Percentiles rank a stretch among this genome's conserved stretches.
These are phyloP conservation scores for Trichoderma asperellum DNA, from an alignment of 2,329 filamentous ascomycete genomes.

Conservation along the genomic window DNA sequence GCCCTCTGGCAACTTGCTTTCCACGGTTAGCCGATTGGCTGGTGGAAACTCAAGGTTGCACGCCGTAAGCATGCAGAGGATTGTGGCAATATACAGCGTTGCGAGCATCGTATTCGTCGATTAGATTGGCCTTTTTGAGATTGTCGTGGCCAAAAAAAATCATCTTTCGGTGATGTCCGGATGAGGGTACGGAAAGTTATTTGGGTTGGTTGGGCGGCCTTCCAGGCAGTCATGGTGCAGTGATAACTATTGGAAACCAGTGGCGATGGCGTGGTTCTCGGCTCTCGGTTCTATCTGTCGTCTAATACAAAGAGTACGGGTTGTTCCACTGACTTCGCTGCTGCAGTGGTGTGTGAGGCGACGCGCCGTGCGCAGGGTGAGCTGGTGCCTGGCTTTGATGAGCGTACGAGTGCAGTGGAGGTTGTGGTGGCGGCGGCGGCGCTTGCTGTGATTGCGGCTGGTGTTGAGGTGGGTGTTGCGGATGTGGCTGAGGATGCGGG, in stretches of 20 bases:
- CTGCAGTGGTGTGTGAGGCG: conserved; percentile 24
- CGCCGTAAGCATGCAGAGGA: conserved; percentile 15
- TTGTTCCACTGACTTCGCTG: conserved; percentile 29
- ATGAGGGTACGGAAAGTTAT: background rate
- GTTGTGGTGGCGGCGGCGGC: conserved; percentile 4
- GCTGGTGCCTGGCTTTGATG: conserved; percentile 15
- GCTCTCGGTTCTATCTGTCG: background rate
- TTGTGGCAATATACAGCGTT: background rate
- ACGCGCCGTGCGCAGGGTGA: conserved; percentile 13
- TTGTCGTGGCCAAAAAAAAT: background rate
- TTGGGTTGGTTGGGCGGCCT: background rate
- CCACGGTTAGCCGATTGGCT: conserved; percentile 5
- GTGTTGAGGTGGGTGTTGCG: conserved; percentile 37
- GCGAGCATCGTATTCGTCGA: background rate
- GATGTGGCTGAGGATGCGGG: conserved; percentile 38
- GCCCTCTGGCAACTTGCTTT: background rate
- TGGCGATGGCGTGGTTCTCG: conserved; percentile 1
- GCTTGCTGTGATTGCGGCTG: conserved; percentile 34
- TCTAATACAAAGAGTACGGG: conserved; percentile 17
- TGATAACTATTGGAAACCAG: background rate
- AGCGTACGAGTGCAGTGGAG: conserved; percentile 13
- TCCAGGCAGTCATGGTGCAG: background rate
- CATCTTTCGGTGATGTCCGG: conserved; percentile 1
- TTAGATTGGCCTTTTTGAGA: background rate
- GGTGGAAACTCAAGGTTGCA: background rate